Evolutionary conservation across 148 eudicot genomes (phyloP), one percentile per base, ranked within the genome.

Genomic region (Diospyros kaki): DNA sequence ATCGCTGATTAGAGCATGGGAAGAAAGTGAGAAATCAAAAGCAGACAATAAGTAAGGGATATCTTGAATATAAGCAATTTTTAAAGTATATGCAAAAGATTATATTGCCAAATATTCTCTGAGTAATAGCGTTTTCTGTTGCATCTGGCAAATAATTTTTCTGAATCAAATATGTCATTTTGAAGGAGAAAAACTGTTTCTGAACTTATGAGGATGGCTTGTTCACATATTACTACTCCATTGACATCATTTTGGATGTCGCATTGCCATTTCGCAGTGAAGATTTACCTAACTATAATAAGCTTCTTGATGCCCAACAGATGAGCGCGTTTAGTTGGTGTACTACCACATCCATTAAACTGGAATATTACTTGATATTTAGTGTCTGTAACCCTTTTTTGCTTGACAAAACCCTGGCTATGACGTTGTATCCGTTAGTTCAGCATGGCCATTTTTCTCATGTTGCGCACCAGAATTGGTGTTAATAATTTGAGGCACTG

Each of bases 1-100:
- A 67, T 90, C 98, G 38, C 72, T 95, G 51, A 84, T 95, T 78
- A 90, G 64, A 79, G 98, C 98, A 79, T 95, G 98, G 98, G 98
- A 95, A 78, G 98, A 95, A 76, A 92, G 88, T 76, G 98, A 92
- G 81, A 92, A 87, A 77, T 83, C 85, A 6, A 95, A 90, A 85
- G 94, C 84, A 42, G 93, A 89, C 63, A 95, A 95, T 84, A 95
- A 90, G 98, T 95, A 89, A 82, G 86, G 54, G 12, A 38, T 67
- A 73, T 56, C 69, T 67, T 65, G 18, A 55, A 59, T 38, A 28
- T 6, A n/a, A 39, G 14, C 53, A 6, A 59, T 73, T n/a, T 48
- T 46, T 15, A 1, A 11, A 14, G 46, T 28, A 58, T 54, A 9
- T 58, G 3, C 4, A 12, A 43, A 43, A 58, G 18, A n/a, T 42